Evolutionary conservation across 78 protist species (phyloP), one percentile per base, ranked within the genome.

Genomic region (Dictyostelium capitatum): DNA sequence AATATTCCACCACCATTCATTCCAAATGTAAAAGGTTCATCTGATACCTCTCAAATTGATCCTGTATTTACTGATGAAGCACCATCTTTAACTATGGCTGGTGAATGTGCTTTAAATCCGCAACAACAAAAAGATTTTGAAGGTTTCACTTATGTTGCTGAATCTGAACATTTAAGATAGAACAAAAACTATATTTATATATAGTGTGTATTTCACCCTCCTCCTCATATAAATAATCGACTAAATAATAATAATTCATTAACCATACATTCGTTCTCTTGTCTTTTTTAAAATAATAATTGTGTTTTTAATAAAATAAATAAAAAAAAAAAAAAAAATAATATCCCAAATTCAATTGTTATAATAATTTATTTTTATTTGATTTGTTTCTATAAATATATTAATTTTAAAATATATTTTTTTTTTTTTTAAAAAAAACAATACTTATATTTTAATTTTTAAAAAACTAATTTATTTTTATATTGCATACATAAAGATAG

Each of bases 11-110:
- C 96, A 28, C 97, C 97, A 6, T 96, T 90, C 28, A 83, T 90
- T 62, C 97, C 97, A 41, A 74, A 85, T 43, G 97, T 95, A 20
- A 82, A 95, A 41, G 97, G 95, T 20, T 83, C 83, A 2, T 53
- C 95, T 51, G 97, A 95, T 67, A 95, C 95, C 30, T 82, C 95
- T 54, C 89, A 89, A 75, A 89, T 95, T 56, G 97, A 95, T 50
- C 97, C 97, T 23, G 90, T 81, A 15, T 95, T 95, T 70, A 95
- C 97, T 23, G 96, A 84, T 57, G 96, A 94, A 64, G 81, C 92
- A 9, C 96, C 96, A 19, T 74, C 91, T 10, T 32, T 94, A 14
- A 87, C 93, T 3, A 87, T 87, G 93, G 93, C 93, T 30, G 93
- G 90, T 74, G 90, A 90, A 48, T 79, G 83, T 57, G 90, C 95